phyloP scores from a whole-genome alignment of 805 yeast species.

The Scheffersomyces coipomensis region DNA sequence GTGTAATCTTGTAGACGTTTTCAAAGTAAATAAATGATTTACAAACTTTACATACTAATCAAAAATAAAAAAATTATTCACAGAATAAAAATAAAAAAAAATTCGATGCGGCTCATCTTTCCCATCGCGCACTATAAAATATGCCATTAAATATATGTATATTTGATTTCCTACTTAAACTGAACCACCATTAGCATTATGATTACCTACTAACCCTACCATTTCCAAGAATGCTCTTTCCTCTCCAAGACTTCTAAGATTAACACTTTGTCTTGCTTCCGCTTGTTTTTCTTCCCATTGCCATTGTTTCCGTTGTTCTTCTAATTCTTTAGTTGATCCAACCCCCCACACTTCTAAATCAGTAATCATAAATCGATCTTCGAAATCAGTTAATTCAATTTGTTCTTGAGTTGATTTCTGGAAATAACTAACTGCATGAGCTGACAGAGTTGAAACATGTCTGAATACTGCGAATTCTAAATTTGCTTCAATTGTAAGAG shows the following conservation, averaged over 20 bases:
- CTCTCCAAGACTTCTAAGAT: conserved; percentile 66
- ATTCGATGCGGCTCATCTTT: not conserved
- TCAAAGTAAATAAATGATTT: not conserved
- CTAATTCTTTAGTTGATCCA: conserved; percentile 75
- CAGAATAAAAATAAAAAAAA: not conserved
- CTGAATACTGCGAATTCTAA: conserved; percentile 82
- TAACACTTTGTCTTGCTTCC: conserved; percentile 68
- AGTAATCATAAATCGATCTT: conserved; percentile 66
- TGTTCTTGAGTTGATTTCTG: conserved; percentile 18
- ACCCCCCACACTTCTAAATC: conserved; percentile 92
- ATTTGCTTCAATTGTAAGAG: conserved; percentile 73
- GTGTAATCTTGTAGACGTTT: not conserved
- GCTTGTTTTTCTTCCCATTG: conserved; percentile 93
- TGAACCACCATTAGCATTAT: conserved; percentile 46
- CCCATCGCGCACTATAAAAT: not conserved
- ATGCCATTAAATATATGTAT: no score
- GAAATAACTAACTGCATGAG: conserved; percentile 22
- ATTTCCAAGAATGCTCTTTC: conserved; percentile 83
- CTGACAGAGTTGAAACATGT: conserved; percentile 45
- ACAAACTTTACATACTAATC: no score
- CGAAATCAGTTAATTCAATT: conserved; percentile 39
- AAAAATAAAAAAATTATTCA: no score
- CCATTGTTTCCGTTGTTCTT: conserved; percentile 75
- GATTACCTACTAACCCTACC: conserved; percentile 61
- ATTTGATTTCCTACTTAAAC: conserved; percentile 19